Base-by-base conservation (phyloP, 495 filamentous ascomycete genomes). In the Staphylotrichum longicolle region DNA sequence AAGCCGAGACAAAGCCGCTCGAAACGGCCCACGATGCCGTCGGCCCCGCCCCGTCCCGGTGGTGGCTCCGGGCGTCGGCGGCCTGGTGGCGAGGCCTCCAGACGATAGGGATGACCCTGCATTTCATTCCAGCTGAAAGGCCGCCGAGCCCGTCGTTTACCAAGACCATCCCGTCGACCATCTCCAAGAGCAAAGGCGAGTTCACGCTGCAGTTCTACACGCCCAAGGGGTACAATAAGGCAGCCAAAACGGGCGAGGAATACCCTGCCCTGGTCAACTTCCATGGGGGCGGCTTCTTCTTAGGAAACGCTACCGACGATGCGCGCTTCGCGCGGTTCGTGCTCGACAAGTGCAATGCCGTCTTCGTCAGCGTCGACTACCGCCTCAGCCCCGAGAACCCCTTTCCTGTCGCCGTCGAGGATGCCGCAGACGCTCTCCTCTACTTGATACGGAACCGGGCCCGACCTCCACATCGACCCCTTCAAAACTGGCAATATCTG, bases 181-280 rank as follows among this genome's bases (percentile, higher is more conserved):
- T 87, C 56, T 85, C 78, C 20, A 77, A 72, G 11, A 68, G 67
- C 0, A 75, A 77, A 48, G 85, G 85, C 20, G 69, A 76, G 8
- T 83, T 95, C 57, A 72, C 74, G n/a, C 77, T 96, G 7, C 81
- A 87, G n/a, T 93, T 96, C 73, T 96, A 95, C 75, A 82, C 87
- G 2, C 91, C 91, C 0, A 70, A 78, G 12, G 79, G 80, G 27
- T 93, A 92, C 66, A 62, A 72, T 4, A 72, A 78, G 30, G 77
- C 79, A 12, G 74, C n/a, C 69, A 75, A 49, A 84, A 90, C 72
- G 60, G 82, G 37, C 76, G 79, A 48, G 74, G 85, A 54, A 32
- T 79, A 68, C 65, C 88, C 89, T 0, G 83, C 85, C 1, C 79
- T 91, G 6, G 80, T 92, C 62, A 91, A 91, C 63, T 89, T 88